phyloP scores from a whole-genome alignment of 495 filamentous ascomycete species.

The Aspergillus affinis region DNA sequence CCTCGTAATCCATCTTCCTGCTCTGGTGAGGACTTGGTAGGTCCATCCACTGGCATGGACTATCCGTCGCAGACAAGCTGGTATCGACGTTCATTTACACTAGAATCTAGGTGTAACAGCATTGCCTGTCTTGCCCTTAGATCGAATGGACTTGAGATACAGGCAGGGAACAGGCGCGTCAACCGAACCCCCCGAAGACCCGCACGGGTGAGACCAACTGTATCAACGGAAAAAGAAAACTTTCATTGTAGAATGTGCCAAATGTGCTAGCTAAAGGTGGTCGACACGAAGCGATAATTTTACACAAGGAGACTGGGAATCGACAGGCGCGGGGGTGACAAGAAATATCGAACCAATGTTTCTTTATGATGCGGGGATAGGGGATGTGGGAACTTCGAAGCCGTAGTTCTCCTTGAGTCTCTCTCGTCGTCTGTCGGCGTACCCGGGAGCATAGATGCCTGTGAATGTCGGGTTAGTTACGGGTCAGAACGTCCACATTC shows the following conservation, averaged over 20 bases:
- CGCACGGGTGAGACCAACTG: not conserved
- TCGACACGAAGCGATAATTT: constrained; percentile 43
- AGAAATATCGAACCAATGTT: constrained; percentile 21
- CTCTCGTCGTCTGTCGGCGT: constrained; percentile 79
- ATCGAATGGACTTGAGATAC: not conserved
- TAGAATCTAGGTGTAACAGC: too few species aligned
- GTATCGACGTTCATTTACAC: too few species aligned
- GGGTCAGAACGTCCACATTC: not conserved
- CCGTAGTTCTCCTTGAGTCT: constrained; percentile 89
- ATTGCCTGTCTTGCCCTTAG: not conserved
- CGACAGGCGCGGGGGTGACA: constrained; percentile 13
- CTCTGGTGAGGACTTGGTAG: too few species aligned
- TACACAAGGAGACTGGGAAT: constrained; percentile 38
- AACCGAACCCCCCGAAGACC: not conserved
- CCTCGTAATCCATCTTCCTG: too few species aligned
- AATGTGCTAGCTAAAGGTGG: constrained; percentile 36
- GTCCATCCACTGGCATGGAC: too few species aligned
- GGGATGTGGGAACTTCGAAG: constrained; percentile 65
- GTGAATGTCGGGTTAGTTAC: constrained; percentile 26
- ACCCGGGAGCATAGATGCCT: constrained; percentile 85
- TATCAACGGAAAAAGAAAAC: constrained; percentile 14
- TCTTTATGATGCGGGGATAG: constrained; percentile 43
- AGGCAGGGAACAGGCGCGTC: not conserved
- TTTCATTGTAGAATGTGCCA: constrained; percentile 26
- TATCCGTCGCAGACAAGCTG: too few species aligned